A percentile compares a stretch with the other conserved stretches of the same genome.
These are phyloP conservation scores for Eragrostis nindensis DNA, from an alignment of 176 grass and related monocot species.

Conservation along the genomic window DNA sequence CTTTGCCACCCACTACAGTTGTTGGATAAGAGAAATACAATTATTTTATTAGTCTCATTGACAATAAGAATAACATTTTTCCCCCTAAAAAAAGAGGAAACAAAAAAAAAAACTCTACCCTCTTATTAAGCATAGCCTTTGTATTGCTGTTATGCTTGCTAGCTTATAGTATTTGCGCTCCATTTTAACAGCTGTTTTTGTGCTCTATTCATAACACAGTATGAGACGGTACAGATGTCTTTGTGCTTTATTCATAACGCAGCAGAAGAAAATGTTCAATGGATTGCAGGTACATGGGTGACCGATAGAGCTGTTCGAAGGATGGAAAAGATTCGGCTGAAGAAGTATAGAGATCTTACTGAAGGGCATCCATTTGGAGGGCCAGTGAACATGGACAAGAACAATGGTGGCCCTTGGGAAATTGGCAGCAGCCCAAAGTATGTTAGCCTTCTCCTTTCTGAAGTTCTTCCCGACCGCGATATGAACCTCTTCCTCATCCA, in stretches of 20 bases:
- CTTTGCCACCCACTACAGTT: conserved; percentile 54
- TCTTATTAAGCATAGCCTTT: not conserved
- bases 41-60: not conserved
- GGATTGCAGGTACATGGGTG: not conserved
- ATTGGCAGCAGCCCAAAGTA: conserved; percentile 50
- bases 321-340: not conserved
- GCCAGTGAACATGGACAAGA: conserved; percentile 65
- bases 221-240: not conserved
- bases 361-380: conserved; percentile 68
- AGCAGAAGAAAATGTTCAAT: not conserved
- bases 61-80: not conserved
- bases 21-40: conserved; percentile 1
- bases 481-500: conserved; percentile 56
- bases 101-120: not conserved
- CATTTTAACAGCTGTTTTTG: not conserved
- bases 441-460: conserved; percentile 57
- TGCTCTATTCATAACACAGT: not conserved
- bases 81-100: not conserved
- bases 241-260: not conserved
- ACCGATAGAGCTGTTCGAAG: not conserved
- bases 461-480: conserved; percentile 47
- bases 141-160: not conserved
- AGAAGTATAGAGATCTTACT: conserved; percentile 55
- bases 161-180: not conserved
- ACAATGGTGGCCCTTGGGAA: conserved; percentile 60